phyloP scores from a whole-genome alignment of 148 eudicot genomes.

The Vaccinium myrtillus region DNA sequence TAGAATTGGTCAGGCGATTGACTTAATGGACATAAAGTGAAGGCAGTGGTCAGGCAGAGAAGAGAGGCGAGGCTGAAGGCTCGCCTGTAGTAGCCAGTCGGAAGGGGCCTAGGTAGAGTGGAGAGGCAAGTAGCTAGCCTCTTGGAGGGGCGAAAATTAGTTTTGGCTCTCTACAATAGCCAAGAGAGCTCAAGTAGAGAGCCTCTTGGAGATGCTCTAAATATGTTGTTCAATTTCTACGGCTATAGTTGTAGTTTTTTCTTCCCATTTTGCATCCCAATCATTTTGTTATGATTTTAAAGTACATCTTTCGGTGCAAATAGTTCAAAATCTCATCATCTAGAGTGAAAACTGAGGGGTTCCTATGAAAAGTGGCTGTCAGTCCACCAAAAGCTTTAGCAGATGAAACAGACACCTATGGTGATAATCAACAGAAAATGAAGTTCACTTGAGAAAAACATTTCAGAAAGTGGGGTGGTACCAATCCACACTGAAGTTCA shows the following conservation, averaged over 20 bases:
- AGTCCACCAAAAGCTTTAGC: not conserved
- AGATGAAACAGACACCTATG: constrained; percentile 15
- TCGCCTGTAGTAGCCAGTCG: too few species aligned
- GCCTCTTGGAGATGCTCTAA: too few species aligned
- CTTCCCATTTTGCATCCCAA: not conserved
- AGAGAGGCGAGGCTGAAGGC: too few species aligned
- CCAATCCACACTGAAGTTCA: not conserved
- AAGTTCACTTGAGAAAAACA: not conserved
- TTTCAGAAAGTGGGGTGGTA: not conserved
- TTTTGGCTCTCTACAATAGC: too few species aligned
- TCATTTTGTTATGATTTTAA: not conserved
- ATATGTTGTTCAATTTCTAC: not conserved
- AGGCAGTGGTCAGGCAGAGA: too few species aligned
- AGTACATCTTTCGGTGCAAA: not conserved
- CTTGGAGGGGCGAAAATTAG: too few species aligned
- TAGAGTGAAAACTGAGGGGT: not conserved
- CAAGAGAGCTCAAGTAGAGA: too few species aligned
- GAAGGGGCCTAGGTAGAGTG: too few species aligned
- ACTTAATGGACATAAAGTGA: too few species aligned
- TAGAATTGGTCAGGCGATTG: too few species aligned
- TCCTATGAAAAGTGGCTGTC: not conserved
- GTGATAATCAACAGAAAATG: not conserved
- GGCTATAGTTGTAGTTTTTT: not conserved
- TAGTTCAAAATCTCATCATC: not conserved
- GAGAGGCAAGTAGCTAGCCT: too few species aligned